Base-by-base conservation (phyloP, 768 basidiomycete species). In the Boletus sp. region DNA sequence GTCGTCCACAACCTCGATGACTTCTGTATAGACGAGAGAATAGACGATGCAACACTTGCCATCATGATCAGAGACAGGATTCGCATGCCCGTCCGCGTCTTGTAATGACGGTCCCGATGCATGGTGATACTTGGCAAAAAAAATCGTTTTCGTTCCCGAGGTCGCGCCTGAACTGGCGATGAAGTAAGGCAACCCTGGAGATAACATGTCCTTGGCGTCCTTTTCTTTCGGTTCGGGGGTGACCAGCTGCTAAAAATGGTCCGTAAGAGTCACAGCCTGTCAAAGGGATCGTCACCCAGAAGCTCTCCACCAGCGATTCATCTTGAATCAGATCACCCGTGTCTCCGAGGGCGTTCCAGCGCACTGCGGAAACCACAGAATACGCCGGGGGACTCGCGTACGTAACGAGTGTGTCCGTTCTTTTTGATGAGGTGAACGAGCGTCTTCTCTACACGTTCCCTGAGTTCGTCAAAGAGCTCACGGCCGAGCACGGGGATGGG, bases 21-120 rank as follows among this genome's bases (percentile, higher is more conserved):
- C 1, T 3, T 58, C 39, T 33, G 37, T 51, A 20, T 62, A 62
- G 15, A 45, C 8, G 35, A 67, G 66, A 29, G 65, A 67, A 48
- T 59, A 62, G 32, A 67, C 54, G 29, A 67, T 48, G 24, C 65
- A 67, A 32, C 62, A 62, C 40, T 64, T 67, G 24, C 65, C 65
- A 3, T 59, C 65, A 5, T 37, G 9, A n/a, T 55, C 7, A 18
- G 58, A 58, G 28, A 52, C 45, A 1, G 63, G 59, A 28, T 62
- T 61, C 1, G 62, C 59, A 17, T 55, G 50, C 28, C 57, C 47
- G 37, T 60, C 56, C 3, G 66, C 64, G 36, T 46, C 57, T n/a
- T 66, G 45, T 15, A 47, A 32, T 1, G 62, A 60, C 1, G 55
- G 47, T 29, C 55, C 39, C 4, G 42, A 15, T 0, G 28, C 2